phyloP scores from a whole-genome alignment of 2,329 filamentous ascomycete species.

The Alternaria sp. region DNA sequence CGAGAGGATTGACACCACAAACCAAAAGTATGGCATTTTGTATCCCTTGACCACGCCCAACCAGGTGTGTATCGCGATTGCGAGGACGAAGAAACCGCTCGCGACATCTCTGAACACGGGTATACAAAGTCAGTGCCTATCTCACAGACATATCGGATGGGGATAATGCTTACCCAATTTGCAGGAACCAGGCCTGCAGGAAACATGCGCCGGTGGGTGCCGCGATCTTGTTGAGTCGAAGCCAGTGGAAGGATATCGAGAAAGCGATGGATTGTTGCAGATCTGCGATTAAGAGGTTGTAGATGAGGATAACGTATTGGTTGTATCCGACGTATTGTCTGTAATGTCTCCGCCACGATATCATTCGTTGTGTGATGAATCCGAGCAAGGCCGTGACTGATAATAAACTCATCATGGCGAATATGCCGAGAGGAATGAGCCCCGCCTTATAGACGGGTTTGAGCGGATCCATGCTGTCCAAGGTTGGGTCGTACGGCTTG shows the following conservation, averaged over 20 bases:
- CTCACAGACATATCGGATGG: background rate
- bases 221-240: conserved; percentile 52
- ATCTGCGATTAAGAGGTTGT: conserved; percentile 60
- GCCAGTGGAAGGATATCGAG: conserved; percentile 57
- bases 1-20: conserved; percentile 52
- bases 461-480: conserved; percentile 43
- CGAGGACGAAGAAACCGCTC: conserved; percentile 60
- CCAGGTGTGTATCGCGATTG: conserved; percentile 63
- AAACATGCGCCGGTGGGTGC: conserved; percentile 55
- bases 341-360: conserved; percentile 58
- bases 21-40: conserved; percentile 54
- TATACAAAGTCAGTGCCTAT: background rate
- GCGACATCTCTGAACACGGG: conserved; percentile 51
- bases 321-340: conserved; percentile 60
- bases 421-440: conserved; percentile 55
- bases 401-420: conserved; percentile 56
- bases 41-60: conserved; percentile 56
- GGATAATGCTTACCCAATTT: conserved; percentile 45
- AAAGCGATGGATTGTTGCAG: conserved; percentile 61
- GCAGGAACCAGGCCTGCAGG: conserved; percentile 59
- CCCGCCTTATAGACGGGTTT: conserved; percentile 44
- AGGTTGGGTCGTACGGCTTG: conserved; percentile 29
- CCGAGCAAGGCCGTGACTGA: conserved; percentile 52
- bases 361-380: conserved; percentile 60
- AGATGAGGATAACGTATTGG: conserved; percentile 62